Percentiles rank a stretch among this genome's conserved stretches.
These are phyloP conservation scores for Pisolithus orientalis DNA, from an alignment of 768 basidiomycete genomes.

Conservation along the genomic window DNA sequence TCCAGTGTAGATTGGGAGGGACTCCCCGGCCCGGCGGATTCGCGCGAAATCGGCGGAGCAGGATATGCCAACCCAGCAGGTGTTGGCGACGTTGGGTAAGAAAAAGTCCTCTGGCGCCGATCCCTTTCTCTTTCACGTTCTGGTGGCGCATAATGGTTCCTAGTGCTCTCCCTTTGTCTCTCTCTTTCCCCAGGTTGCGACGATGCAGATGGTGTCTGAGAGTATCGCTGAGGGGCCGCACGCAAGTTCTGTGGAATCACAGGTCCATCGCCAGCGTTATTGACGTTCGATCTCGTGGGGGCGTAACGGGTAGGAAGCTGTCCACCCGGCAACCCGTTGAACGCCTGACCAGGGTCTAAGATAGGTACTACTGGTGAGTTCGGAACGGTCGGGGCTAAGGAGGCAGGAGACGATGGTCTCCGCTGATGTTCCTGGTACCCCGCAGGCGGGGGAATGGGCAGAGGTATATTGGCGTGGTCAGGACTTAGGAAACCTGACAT, in stretches of 20 bases:
- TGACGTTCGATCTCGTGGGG: slow-evolving; percentile 1
- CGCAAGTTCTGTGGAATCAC: slow-evolving; percentile 14
- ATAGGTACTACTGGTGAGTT: slow-evolving; percentile 6
- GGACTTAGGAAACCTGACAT: slow-evolving; percentile 22
- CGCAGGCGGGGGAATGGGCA: slow-evolving; percentile 18
- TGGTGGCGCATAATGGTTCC: background rate
- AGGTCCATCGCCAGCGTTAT: slow-evolving; percentile 12
- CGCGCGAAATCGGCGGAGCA: slow-evolving; percentile 23
- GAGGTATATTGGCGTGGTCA: slow-evolving; percentile 24
- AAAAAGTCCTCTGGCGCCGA: slow-evolving; percentile 5
- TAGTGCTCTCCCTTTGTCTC: slow-evolving; percentile 10
- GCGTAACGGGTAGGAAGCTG: slow-evolving; percentile 10
- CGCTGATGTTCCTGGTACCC: background rate
- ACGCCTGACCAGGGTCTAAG: slow-evolving; percentile 7
- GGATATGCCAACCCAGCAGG: slow-evolving; percentile 22
- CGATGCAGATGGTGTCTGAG: slow-evolving; percentile 6
- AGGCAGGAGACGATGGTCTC: slow-evolving; percentile 7
- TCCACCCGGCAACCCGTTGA: slow-evolving; percentile 6
- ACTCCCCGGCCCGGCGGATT: slow-evolving; percentile 4
- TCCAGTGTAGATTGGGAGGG: slow-evolving; percentile 18
- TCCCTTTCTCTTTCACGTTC: background rate
- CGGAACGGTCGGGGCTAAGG: slow-evolving; percentile 12
- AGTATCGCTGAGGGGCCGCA: slow-evolving; percentile 6
- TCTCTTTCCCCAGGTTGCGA: slow-evolving; percentile 10
- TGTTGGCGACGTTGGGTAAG: slow-evolving; percentile 22